These are phyloP conservation scores for Mycena maculata DNA, from an alignment of 768 basidiomycete species.

Conservation along the genomic window DNA sequence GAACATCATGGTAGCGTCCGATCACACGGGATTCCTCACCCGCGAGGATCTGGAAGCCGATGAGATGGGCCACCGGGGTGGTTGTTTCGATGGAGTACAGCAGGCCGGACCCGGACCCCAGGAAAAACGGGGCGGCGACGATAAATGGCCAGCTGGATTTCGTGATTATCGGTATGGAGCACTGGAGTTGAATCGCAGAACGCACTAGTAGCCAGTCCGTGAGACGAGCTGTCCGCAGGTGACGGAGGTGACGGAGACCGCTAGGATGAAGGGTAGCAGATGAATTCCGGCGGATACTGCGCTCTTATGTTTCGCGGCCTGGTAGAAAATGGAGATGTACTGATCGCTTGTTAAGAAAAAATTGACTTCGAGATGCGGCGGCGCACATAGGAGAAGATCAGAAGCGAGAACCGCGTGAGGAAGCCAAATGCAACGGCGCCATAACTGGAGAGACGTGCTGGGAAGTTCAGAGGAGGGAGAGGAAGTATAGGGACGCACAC, in stretches of 20 bases:
- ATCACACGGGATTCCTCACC: too few relatives aligned
- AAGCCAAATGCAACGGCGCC: conserved; percentile 4
- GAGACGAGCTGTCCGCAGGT: conserved; percentile 6
- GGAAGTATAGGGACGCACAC: background rate
- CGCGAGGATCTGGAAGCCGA: conserved; percentile 23
- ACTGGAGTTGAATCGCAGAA: background rate
- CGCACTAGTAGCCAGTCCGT: conserved; percentile 11
- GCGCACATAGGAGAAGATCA: conserved; percentile 11
- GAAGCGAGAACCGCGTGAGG: conserved; percentile 9
- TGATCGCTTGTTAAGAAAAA: background rate
- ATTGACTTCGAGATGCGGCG: background rate
- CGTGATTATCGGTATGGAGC: background rate
- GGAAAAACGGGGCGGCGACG: conserved; percentile 30
- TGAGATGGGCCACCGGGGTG: background rate
- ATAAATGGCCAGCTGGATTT: conserved; percentile 18
- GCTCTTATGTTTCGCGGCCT: conserved; percentile 1
- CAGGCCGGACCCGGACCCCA: conserved; percentile 30
- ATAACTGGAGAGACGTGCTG: background rate
- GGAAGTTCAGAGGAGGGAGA: background rate
- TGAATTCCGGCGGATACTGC: conserved; percentile 34
- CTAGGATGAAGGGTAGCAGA: conserved; percentile 37
- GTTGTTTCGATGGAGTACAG: conserved; percentile 6
- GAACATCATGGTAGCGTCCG: too few relatives aligned
- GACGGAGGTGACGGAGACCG: conserved; percentile 23
- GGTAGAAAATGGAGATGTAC: conserved; percentile 25